Evolutionary conservation across 441 rosid species (phyloP).

Genomic region (Macaranga tanarius): DNA sequence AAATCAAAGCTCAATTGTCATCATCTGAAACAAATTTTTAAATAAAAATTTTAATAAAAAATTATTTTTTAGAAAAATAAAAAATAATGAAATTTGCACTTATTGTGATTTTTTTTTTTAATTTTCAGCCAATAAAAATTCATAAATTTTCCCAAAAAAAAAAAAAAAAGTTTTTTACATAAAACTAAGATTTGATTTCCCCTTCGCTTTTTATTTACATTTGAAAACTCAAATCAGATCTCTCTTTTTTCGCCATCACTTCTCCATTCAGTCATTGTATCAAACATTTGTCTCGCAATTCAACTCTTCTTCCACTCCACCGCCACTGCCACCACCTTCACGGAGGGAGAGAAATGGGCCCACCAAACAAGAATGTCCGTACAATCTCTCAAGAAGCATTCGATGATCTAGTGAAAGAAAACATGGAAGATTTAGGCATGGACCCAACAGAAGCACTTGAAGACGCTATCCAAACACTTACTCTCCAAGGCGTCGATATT

Average conservation of each 20-base stretch:
- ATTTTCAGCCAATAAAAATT: too few species aligned
- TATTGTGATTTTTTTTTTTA: too few species aligned
- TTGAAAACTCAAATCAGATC: neutral
- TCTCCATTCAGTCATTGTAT: neutral
- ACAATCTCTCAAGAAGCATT: slow-evolving; percentile 86
- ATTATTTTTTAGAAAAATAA: too few species aligned
- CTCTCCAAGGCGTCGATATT: slow-evolving; percentile 95
- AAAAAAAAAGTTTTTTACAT: too few species aligned
- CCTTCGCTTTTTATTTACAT: neutral
- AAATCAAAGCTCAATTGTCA: too few species aligned
- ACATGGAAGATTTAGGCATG: slow-evolving; percentile 85
- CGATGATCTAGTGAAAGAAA: slow-evolving; percentile 81
- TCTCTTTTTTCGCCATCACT: neutral
- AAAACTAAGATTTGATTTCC: too few species aligned
- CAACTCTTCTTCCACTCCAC: neutral
- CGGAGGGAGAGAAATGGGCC: slow-evolving; percentile 21
- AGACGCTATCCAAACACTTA: slow-evolving; percentile 81
- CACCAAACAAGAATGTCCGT: slow-evolving; percentile 41
- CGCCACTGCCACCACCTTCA: neutral
- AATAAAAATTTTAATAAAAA: too few species aligned
- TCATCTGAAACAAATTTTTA: too few species aligned
- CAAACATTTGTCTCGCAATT: neutral
- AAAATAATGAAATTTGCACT: too few species aligned
- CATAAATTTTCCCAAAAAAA: too few species aligned
- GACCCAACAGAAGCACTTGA: slow-evolving; percentile 87